phyloP scores from a whole-genome alignment of 2,329 filamentous ascomycete species.

The Claviceps digitariae region DNA sequence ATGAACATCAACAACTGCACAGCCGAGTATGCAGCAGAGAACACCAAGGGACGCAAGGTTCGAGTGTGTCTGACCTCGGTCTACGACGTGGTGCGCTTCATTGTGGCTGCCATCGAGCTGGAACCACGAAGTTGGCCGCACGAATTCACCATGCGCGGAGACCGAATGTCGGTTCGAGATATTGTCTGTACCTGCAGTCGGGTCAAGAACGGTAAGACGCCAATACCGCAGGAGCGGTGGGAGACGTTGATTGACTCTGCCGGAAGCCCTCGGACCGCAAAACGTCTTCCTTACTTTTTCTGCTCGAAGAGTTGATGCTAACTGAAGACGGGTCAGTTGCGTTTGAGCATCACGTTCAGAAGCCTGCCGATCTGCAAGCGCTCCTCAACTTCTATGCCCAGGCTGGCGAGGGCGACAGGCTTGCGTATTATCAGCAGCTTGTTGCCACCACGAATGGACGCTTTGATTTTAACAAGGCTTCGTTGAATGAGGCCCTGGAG shows the following conservation, averaged over 20 bases:
- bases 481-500: slow-evolving; percentile 40
- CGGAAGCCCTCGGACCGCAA: background rate
- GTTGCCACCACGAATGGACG: slow-evolving; percentile 55
- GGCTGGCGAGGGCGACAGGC: slow-evolving; percentile 32
- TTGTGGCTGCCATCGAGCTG: slow-evolving; percentile 55
- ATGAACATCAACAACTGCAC: slow-evolving; percentile 44
- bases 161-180: slow-evolving; percentile 45
- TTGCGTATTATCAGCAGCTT: slow-evolving; percentile 44
- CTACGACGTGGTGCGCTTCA: slow-evolving; percentile 55
- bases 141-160: slow-evolving; percentile 58
- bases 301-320: slow-evolving; percentile 9
- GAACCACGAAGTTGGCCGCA: slow-evolving; percentile 47
- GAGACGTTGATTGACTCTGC: background rate
- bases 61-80: slow-evolving; percentile 55
- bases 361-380: slow-evolving; percentile 26
- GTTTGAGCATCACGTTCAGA: slow-evolving; percentile 24
- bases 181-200: slow-evolving; percentile 37
- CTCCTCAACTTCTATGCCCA: slow-evolving; percentile 30
- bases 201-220: slow-evolving; percentile 31
- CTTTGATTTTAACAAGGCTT: slow-evolving; percentile 49
- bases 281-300: background rate
- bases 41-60: slow-evolving; percentile 33
- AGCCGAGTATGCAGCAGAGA: slow-evolving; percentile 47
- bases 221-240: background rate
- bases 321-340: slow-evolving; percentile 18